Percentiles rank a stretch among this genome's conserved stretches.
Conservation (phyloP, 192 early-diverging fungal species). For the Gaertneriomyces sp. region DNA sequence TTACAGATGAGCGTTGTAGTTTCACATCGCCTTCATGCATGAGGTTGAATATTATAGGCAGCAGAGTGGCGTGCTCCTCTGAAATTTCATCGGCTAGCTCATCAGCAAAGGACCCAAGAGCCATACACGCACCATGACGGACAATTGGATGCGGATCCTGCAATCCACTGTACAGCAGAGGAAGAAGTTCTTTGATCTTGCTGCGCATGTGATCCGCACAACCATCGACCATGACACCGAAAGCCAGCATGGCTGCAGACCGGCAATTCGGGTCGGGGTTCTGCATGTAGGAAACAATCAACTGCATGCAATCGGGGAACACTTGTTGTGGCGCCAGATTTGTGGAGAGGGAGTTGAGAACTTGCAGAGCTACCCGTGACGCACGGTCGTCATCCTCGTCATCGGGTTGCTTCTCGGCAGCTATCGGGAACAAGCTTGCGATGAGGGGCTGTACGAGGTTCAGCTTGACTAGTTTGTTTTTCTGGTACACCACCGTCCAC, state of each 20-base stretch:
- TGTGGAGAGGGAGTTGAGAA: constrained; percentile 76
- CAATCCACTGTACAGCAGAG: constrained; percentile 71
- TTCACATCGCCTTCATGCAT: constrained; percentile 71
- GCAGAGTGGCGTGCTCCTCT: constrained; percentile 70
- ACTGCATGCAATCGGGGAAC: constrained; percentile 71
- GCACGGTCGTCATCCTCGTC: constrained; percentile 83
- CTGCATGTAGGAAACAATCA: constrained; percentile 76
- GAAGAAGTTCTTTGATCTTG: constrained; percentile 74
- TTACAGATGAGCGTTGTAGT: constrained; percentile 75
- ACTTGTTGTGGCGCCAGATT: constrained; percentile 84
- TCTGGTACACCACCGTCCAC: constrained; percentile 70
- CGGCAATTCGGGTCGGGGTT: constrained; percentile 69
- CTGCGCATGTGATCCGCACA: constrained; percentile 80
- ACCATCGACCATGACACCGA: constrained; percentile 79
- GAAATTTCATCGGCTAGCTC: constrained; percentile 79
- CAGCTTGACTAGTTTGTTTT: constrained; percentile 77
- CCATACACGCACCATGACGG: constrained; percentile 83
- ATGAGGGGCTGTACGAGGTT: constrained; percentile 79
- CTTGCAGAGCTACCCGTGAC: constrained; percentile 59
- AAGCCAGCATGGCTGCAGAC: constrained; percentile 83
- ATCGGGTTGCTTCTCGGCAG: constrained; percentile 73
- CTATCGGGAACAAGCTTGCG: constrained; percentile 76
- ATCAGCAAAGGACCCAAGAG: constrained; percentile 59
- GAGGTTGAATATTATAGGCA: constrained; percentile 82
- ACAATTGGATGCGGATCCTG: constrained; percentile 76